A percentile compares a stretch with the other conserved stretches of the same genome.
Evolutionary conservation across 176 grass and related monocot genomes (phyloP).

Genomic region (Secale cereale): DNA sequence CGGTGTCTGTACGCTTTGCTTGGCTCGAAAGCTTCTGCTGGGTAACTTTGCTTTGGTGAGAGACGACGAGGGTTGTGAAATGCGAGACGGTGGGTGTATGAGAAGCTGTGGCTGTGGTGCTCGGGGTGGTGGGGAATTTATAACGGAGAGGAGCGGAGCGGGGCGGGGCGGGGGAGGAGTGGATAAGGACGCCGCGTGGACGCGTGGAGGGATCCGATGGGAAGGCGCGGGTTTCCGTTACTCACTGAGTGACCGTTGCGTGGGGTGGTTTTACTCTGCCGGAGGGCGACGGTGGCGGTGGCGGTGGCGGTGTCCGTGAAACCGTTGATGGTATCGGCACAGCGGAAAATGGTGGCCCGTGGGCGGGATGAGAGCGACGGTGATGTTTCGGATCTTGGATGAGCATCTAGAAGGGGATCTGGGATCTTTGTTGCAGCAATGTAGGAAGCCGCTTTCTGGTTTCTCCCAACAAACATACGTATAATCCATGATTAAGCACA

Average conservation of each 20-base stretch:
- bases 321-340: not conserved
- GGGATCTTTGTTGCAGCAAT: not conserved
- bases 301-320: not conserved
- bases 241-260: not conserved
- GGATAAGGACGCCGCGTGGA: slow-evolving; percentile 36
- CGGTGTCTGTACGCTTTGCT: not conserved
- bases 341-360: not conserved
- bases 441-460: not conserved
- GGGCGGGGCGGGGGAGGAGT: not conserved
- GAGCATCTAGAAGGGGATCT: not conserved
- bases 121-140: slow-evolving; percentile 11
- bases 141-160: not conserved
- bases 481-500: too few relatives aligned
- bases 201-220: slow-evolving; percentile 5
- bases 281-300: not conserved
- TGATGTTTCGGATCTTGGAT: not conserved
- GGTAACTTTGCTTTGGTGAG: not conserved
- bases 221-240: not conserved
- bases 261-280: not conserved
- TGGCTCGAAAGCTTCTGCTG: not conserved
- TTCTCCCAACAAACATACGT: not conserved
- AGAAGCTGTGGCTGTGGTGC: not conserved
- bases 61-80: not conserved
- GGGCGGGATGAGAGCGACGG: not conserved
- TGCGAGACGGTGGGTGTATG: not conserved